phyloP scores from a whole-genome alignment of 129 eudicot genomes.

The Ambrosia artemisiifolia region DNA sequence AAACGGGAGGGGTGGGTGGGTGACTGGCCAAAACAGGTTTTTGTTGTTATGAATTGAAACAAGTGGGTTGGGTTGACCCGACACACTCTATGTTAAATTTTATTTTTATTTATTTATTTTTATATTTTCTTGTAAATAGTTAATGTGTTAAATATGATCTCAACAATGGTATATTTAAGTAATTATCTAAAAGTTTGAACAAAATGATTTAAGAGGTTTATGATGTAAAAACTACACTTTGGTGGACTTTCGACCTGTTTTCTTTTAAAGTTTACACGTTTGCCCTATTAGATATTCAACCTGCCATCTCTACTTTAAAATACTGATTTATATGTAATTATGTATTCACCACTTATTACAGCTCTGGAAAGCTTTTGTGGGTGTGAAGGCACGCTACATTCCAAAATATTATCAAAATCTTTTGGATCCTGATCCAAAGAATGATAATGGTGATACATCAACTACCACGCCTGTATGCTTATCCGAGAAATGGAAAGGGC shows the following conservation, averaged over 20 bases:
- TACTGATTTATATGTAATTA: background rate
- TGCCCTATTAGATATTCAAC: background rate
- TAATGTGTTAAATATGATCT: no score
- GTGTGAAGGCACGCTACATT: slow-evolving; percentile 54
- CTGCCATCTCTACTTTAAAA: background rate
- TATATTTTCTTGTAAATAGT: no score
- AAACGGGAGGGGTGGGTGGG: no score
- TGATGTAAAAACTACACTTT: no score
- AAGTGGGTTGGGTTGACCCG: no score
- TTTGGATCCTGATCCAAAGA: slow-evolving; percentile 42
- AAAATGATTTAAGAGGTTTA: no score
- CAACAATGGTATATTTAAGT: no score
- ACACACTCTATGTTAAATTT: no score
- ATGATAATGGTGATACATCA: slow-evolving; percentile 29
- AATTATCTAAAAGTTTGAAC: no score
- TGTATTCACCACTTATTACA: background rate
- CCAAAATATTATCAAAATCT: slow-evolving; percentile 72
- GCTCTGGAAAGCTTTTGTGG: slow-evolving; percentile 18
- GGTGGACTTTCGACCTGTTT: background rate
- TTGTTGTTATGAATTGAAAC: no score
- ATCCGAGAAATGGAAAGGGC: slow-evolving; percentile 90
- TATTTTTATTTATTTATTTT: no score
- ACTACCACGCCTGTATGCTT: slow-evolving; percentile 29
- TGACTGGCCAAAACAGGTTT: no score
- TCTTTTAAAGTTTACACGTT: background rate